Percentiles rank a stretch among this genome's conserved stretches.
Conservation (phyloP, 768 basidiomycete species). For the Fomitopsis pulvina region DNA sequence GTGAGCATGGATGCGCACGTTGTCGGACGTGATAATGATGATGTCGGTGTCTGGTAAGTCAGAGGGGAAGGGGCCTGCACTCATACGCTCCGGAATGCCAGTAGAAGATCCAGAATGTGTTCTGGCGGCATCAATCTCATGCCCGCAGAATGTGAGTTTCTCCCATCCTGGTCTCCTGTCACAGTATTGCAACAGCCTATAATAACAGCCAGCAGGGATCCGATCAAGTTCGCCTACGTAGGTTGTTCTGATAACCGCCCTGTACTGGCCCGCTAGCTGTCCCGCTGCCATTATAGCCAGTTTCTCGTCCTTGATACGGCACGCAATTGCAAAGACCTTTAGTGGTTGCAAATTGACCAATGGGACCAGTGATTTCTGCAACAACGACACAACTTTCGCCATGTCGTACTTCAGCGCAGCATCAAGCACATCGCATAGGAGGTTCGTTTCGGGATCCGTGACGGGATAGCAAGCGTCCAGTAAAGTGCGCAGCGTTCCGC, state of each 20-base stretch:
- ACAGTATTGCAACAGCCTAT: background rate
- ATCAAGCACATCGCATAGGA: background rate
- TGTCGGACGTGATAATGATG: constrained; percentile 48
- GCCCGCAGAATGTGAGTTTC: too few species aligned
- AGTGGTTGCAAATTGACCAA: background rate
- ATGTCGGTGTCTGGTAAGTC: constrained; percentile 38
- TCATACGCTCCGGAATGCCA: background rate
- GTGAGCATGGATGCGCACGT: constrained; percentile 13
- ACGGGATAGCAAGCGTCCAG: constrained; percentile 8
- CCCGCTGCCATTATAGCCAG: constrained; percentile 31
- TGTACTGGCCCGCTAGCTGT: background rate
- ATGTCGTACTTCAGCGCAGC: constrained; percentile 1
- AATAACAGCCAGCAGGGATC: background rate
- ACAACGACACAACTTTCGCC: background rate
- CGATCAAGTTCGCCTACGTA: background rate
- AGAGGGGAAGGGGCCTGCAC: constrained; percentile 31
- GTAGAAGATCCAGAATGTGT: too few species aligned
- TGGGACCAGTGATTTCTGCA: background rate
- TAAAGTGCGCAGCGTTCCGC: background rate
- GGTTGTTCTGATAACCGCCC: background rate
- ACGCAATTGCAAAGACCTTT: constrained; percentile 15
- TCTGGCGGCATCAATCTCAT: too few species aligned
- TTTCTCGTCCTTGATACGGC: constrained; percentile 35
- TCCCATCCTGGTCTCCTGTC: too few species aligned
- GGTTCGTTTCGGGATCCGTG: background rate